Evolutionary conservation across 2,329 filamentous ascomycete species (phyloP).

Genomic region (Penicillium sp.): DNA sequence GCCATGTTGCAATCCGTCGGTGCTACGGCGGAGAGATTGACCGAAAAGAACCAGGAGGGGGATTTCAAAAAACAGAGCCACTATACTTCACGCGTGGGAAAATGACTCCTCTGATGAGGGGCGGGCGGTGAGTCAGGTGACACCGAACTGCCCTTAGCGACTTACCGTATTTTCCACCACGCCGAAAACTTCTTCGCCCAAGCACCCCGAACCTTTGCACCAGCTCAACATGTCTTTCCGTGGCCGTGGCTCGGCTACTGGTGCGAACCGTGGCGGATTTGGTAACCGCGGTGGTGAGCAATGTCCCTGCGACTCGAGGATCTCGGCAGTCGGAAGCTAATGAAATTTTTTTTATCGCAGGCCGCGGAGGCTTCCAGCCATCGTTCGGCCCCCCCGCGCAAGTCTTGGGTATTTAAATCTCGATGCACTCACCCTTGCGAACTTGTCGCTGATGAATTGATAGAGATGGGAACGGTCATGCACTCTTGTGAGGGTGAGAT

Average conservation of each 20-base stretch:
- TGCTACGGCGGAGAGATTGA: constrained; percentile 19
- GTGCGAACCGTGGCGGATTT: constrained; percentile 50
- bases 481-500: constrained; percentile 97
- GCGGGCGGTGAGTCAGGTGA: constrained; percentile 35
- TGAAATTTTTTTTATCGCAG: constrained; percentile 41
- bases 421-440: constrained; percentile 3
- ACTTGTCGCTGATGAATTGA: constrained; percentile 28
- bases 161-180: constrained; percentile 42
- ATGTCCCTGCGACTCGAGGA: constrained; percentile 2
- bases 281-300: constrained; percentile 40
- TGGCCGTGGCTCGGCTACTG: constrained; percentile 48
- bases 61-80: constrained; percentile 9
- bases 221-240: constrained; percentile 57
- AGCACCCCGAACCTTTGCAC: constrained; percentile 24
- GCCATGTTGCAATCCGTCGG: constrained; percentile 25
- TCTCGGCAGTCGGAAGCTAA: constrained; percentile 23
- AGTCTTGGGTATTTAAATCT: constrained; percentile 49
- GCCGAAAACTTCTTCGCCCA: constrained; percentile 38
- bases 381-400: constrained; percentile 59
- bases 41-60: constrained; percentile 12
- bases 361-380: constrained; percentile 57
- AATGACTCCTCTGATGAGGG: constrained; percentile 15
- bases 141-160: constrained; percentile 35
- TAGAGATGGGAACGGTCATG: constrained; percentile 89
- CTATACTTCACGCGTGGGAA: constrained; percentile 16